Conservation (phyloP, 805 yeast species). For the Ogataea polymorpha region DNA sequence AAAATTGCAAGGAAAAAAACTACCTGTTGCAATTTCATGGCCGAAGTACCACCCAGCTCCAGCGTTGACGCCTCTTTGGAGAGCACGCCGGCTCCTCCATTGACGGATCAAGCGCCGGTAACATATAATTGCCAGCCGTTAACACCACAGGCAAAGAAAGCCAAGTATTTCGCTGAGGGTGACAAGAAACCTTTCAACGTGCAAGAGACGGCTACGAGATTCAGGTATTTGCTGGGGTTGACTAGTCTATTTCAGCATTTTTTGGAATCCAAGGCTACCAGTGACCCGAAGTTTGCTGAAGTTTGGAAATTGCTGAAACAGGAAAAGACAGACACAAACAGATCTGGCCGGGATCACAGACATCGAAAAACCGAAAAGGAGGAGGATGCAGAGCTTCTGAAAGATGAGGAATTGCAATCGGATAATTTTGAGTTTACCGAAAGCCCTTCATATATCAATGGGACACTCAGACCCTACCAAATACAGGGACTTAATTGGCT, state of each 20-base stretch:
- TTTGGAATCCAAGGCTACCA: conserved; percentile 59
- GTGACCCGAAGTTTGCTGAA: conserved; percentile 53
- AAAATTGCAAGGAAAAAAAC: conserved; percentile 1
- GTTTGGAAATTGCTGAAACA: conserved; percentile 43
- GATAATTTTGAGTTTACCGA: conserved; percentile 47
- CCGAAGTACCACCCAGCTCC: conserved; percentile 1
- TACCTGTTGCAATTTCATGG: conserved; percentile 1
- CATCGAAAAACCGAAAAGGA: conserved; percentile 73
- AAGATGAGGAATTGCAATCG: conserved; percentile 46
- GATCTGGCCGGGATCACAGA: conserved; percentile 36
- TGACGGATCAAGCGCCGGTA: conserved; percentile 1
- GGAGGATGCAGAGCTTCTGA: conserved; percentile 72
- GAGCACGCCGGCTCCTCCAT: conserved; percentile 8
- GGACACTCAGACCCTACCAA: conserved; percentile 68
- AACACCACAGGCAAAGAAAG: conserved; percentile 11
- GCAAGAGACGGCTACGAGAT: conserved; percentile 61
- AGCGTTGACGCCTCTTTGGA: conserved; percentile 18
- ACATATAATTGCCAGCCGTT: conserved; percentile 12
- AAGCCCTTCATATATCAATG: conserved; percentile 53
- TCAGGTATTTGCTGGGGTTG: conserved; percentile 61
- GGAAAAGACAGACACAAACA: conserved; percentile 3
- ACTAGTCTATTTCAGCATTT: conserved; percentile 69
- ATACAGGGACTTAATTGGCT: conserved; percentile 82
- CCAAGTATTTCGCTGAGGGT: conserved; percentile 33
- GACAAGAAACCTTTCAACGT: conserved; percentile 42